Conservation (phyloP, 352 stramenopile species). For the Pythium folliculosum region DNA sequence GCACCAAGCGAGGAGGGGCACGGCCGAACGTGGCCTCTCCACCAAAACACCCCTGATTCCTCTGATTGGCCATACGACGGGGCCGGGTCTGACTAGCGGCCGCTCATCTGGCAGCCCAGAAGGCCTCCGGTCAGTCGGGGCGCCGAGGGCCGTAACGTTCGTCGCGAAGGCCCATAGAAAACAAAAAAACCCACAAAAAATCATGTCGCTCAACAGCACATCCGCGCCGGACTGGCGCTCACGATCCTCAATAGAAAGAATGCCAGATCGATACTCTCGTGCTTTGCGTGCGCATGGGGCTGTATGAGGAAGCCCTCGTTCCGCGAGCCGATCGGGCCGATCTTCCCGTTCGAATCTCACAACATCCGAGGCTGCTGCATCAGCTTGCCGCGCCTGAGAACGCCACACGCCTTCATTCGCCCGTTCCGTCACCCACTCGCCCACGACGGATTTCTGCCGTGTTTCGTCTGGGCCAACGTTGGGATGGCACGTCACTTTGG, state of each 20-base stretch:
- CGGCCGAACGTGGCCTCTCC: neutral
- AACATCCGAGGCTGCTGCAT: neutral
- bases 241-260: too few relatives aligned
- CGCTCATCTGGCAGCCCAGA: neutral
- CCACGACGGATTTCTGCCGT: neutral
- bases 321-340: neutral
- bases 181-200: neutral
- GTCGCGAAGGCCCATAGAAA: too few relatives aligned
- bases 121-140: neutral
- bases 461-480: neutral
- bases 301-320: too few relatives aligned
- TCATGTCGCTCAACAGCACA: neutral
- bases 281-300: too few relatives aligned
- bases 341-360: neutral
- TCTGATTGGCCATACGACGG: neutral
- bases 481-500: conserved; percentile 1
- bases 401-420: too few relatives aligned
- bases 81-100: neutral
- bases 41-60: neutral
- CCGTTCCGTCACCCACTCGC: neutral
- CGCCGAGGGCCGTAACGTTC: neutral
- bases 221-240: too few relatives aligned
- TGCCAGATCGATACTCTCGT: too few relatives aligned
- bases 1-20: too few relatives aligned
- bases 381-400: too few relatives aligned